phyloP scores from a whole-genome alignment of 2,329 filamentous ascomycete genomes.

The Xylariaceae sp. region DNA sequence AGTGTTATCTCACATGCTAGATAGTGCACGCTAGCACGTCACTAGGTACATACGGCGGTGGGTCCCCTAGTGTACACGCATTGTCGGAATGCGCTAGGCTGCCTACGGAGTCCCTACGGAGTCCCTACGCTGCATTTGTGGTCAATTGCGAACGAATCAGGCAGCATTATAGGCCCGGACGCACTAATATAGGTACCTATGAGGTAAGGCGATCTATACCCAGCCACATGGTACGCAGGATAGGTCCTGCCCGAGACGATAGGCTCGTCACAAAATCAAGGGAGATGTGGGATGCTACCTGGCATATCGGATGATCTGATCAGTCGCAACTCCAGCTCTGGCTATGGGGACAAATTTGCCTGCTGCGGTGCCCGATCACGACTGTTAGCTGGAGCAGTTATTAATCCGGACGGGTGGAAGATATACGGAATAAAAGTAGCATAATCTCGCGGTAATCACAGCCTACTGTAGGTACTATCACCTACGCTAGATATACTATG shows the following conservation, averaged over 20 bases:
- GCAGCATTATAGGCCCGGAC: background rate
- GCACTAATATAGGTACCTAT: background rate
- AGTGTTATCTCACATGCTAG: background rate
- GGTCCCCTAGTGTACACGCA: background rate
- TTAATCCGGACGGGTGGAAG: no score
- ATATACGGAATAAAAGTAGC: background rate
- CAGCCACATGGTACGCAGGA: background rate
- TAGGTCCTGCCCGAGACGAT: background rate
- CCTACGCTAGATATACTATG: background rate
- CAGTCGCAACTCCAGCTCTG: background rate
- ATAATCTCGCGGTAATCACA: background rate
- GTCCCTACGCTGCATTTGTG: background rate
- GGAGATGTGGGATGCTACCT: background rate
- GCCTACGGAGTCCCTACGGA: no score
- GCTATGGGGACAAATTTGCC: no score
- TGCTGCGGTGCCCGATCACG: no score
- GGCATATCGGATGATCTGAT: background rate
- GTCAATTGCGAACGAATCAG: background rate
- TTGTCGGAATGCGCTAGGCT: background rate
- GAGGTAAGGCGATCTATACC: background rate
- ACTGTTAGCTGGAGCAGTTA: no score
- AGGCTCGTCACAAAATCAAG: background rate
- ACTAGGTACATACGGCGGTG: background rate
- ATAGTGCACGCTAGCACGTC: background rate
- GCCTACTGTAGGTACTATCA: background rate